Percentiles rank a stretch among this genome's conserved stretches.
phyloP scores from a whole-genome alignment of 2,329 filamentous ascomycete genomes.

The Claviceps sp. region DNA sequence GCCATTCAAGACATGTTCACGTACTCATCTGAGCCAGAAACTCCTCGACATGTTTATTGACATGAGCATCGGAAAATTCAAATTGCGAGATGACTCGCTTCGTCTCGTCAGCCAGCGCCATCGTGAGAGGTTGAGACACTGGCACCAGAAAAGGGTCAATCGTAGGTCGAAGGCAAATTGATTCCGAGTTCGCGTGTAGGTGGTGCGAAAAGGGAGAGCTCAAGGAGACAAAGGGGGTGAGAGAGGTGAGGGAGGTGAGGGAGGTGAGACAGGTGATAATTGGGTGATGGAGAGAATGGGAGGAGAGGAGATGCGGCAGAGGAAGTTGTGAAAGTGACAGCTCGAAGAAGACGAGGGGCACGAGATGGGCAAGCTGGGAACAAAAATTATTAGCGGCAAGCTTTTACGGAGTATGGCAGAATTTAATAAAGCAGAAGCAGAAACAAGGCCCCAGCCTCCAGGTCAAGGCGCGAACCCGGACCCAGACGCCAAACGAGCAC shows the following conservation, averaged over 20 bases:
- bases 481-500: not conserved
- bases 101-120: constrained; percentile 57
- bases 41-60: constrained; percentile 70
- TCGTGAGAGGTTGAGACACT: constrained; percentile 41
- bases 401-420: not conserved
- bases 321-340: constrained; percentile 17
- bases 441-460: not conserved
- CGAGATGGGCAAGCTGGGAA: constrained; percentile 36
- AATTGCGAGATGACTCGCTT: constrained; percentile 73
- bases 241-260: not conserved
- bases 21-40: constrained; percentile 75
- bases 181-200: constrained; percentile 24
- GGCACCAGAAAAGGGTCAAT: constrained; percentile 42
- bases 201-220: constrained; percentile 15
- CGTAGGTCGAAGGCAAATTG: constrained; percentile 40
- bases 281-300: constrained; percentile 8
- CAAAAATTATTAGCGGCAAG: not conserved
- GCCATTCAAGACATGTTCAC: constrained; percentile 9
- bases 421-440: constrained; percentile 21
- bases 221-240: constrained; percentile 16
- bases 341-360: constrained; percentile 31
- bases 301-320: constrained; percentile 8
- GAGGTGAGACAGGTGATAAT: not conserved
- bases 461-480: not conserved
- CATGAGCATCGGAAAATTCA: constrained; percentile 64